phyloP scores from a whole-genome alignment of 2,329 filamentous ascomycete species.

The Zasmidium cellare region DNA sequence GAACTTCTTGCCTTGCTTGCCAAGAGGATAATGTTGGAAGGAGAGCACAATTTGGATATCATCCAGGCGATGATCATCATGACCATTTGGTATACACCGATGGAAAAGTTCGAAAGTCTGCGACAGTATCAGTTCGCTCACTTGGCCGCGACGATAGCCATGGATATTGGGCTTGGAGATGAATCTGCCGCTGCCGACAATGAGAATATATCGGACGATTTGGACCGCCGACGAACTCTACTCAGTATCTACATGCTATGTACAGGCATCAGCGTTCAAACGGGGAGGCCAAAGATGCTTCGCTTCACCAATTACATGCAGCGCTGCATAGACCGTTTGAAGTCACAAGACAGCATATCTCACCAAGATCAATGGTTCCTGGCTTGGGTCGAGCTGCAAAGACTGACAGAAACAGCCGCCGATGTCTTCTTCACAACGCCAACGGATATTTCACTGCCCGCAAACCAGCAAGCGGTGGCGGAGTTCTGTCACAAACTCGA shows the following conservation, averaged over 20 bases:
- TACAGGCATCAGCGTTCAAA: conserved; percentile 5
- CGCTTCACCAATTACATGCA: conserved; percentile 8
- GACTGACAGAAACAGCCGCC: conserved; percentile 3
- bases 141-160: conserved; percentile 9
- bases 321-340: conserved; percentile 6
- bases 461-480: not conserved
- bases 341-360: not conserved
- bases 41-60: conserved; percentile 8
- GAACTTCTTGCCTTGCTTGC: conserved; percentile 7
- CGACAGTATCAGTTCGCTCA: conserved; percentile 10
- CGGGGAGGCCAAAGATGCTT: conserved; percentile 10
- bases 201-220: conserved; percentile 1
- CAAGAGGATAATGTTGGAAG: conserved; percentile 7
- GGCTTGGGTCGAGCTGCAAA: conserved; percentile 8
- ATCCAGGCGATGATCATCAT: conserved; percentile 8
- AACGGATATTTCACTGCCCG: not conserved
- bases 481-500: conserved; percentile 5
- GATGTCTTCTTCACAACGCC: conserved; percentile 6
- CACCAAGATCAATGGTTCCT: conserved; percentile 8
- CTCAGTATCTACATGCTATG: conserved; percentile 7
- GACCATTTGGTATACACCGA: conserved; percentile 11
- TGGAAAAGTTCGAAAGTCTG: conserved; percentile 12
- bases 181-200: not conserved
- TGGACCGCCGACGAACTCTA: conserved; percentile 8
- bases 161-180: conserved; percentile 8